Percentiles rank a stretch among this genome's conserved stretches.
phyloP scores from a whole-genome alignment of 192 early-diverging fungal species.

The Anaeromyces robustus region DNA sequence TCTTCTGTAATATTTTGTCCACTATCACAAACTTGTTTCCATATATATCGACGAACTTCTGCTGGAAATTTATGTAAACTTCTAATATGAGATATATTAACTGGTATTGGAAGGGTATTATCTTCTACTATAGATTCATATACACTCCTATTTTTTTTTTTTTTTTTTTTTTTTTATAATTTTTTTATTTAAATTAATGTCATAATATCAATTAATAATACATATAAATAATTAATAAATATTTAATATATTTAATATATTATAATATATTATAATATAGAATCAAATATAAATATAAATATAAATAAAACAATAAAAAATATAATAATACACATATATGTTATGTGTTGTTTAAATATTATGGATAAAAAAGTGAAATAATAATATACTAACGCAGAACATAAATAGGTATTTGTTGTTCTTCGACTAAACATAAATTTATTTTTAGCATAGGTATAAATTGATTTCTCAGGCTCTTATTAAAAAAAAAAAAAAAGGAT shows the following conservation, averaged over 20 bases:
- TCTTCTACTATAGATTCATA: slow-evolving; percentile 25
- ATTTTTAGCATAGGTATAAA: slow-evolving; percentile 20
- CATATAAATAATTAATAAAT: too few species aligned
- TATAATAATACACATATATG: too few species aligned
- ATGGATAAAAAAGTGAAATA: too few species aligned
- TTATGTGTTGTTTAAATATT: too few species aligned
- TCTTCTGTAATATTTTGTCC: slow-evolving; percentile 22
- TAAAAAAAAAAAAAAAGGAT: too few species aligned
- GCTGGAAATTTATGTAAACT: slow-evolving; percentile 22
- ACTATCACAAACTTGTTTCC: slow-evolving; percentile 15
- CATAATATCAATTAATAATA: too few species aligned
- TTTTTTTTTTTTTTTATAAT: not conserved
- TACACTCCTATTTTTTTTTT: slow-evolving; percentile 8
- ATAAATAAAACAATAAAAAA: too few species aligned
- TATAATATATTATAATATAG: too few species aligned
- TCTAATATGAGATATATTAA: slow-evolving; percentile 26
- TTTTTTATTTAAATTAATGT: too few species aligned
- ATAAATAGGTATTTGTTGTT: slow-evolving; percentile 27
- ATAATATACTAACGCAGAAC: slow-evolving; percentile 22
- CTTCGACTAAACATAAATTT: slow-evolving; percentile 20
- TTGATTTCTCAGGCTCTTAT: slow-evolving; percentile 13
- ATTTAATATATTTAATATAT: too few species aligned
- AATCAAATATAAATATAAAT: too few species aligned
- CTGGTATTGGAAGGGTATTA: slow-evolving; percentile 16
- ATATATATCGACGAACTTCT: slow-evolving; percentile 16